Evolutionary conservation across 225 moss, liverwort and hornwort species (phyloP).

Genomic region (Straminergon stramineum): DNA sequence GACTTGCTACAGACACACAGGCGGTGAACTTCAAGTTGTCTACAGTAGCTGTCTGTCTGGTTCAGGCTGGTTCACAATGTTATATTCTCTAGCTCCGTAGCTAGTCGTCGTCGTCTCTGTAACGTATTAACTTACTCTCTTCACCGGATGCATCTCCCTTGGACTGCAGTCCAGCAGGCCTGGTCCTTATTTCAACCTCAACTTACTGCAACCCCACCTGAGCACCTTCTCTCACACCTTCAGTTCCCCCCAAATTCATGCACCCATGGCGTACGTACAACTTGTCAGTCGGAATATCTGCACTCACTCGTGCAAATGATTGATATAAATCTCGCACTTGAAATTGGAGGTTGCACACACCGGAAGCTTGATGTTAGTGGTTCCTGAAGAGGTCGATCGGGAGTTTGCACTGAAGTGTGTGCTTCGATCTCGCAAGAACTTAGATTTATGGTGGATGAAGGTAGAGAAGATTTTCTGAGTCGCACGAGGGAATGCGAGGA

Average conservation of each 20-base stretch:
- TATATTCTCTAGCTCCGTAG: not conserved
- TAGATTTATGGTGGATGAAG: not conserved
- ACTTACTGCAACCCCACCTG: not conserved
- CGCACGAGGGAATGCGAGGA: no score
- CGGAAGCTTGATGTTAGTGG: not conserved
- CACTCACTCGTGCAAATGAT: not conserved
- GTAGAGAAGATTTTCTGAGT: not conserved
- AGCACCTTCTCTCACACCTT: not conserved
- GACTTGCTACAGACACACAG: not conserved
- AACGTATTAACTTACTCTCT: not conserved
- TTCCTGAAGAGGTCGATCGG: not conserved
- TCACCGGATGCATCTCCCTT: constrained; percentile 20
- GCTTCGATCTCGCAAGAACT: not conserved
- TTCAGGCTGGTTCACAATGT: not conserved
- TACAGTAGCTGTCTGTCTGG: not conserved
- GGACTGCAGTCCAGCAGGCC: not conserved
- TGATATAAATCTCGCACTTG: not conserved
- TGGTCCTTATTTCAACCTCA: not conserved
- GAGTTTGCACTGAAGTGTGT: not conserved
- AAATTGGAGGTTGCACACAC: not conserved
- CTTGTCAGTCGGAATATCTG: not conserved
- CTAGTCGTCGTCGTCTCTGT: not conserved
- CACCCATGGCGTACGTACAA: not conserved
- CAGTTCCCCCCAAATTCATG: not conserved
- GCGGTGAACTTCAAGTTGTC: not conserved